phyloP scores from a whole-genome alignment of 2,329 filamentous ascomycete species.

The Pestalotiopsis sp. region DNA sequence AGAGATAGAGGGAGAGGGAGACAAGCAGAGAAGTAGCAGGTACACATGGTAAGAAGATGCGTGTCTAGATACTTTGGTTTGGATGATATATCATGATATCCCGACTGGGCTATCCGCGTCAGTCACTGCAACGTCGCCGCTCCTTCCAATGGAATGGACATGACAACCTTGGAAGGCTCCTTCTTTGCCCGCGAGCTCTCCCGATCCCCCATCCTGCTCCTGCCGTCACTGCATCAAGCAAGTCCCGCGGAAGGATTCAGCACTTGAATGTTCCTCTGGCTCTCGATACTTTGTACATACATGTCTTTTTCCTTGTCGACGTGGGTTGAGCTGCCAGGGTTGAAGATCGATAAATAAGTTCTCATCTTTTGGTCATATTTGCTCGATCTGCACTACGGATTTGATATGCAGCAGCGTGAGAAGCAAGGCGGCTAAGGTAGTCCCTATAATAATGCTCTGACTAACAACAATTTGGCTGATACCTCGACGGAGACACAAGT shows the following conservation, averaged over 20 bases:
- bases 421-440: too few species aligned
- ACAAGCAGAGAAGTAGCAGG: too few species aligned
- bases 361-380: not conserved
- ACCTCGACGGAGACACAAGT: slow-evolving; percentile 3
- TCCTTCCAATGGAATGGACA: not conserved
- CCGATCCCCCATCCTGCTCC: not conserved
- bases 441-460: slow-evolving; percentile 1
- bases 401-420: too few species aligned
- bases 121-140: not conserved
- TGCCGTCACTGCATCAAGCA: not conserved
- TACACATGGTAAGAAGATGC: too few species aligned
- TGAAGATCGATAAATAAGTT: not conserved
- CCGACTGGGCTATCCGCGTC: not conserved
- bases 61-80: not conserved
- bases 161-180: not conserved
- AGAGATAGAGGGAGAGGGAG: too few species aligned
- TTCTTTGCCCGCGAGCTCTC: not conserved
- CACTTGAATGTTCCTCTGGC: not conserved
- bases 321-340: not conserved
- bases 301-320: not conserved
- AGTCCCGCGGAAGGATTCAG: not conserved
- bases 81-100: not conserved
- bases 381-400: not conserved
- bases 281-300: not conserved
- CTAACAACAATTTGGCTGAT: not conserved